These are phyloP conservation scores for Bothriochloa decipiens DNA, from an alignment of 176 grass and related monocot genomes.

Conservation along the genomic window DNA sequence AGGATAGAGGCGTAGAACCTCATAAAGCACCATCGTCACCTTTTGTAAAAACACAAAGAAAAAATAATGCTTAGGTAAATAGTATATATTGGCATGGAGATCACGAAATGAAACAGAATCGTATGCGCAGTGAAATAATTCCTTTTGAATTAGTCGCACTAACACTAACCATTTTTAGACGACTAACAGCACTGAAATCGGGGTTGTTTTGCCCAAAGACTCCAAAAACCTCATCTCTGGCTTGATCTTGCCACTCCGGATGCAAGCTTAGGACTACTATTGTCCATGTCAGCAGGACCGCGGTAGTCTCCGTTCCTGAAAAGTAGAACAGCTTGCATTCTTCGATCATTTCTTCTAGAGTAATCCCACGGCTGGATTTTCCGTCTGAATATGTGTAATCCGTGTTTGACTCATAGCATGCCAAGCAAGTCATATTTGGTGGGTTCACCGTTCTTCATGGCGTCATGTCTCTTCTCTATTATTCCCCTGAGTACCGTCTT, in stretches of 20 bases:
- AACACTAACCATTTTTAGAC: neutral
- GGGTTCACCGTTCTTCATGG: conserved; percentile 19
- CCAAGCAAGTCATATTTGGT: conserved; percentile 44
- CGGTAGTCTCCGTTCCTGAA: conserved; percentile 78
- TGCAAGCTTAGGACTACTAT: conserved; percentile 72
- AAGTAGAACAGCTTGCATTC: conserved; percentile 97
- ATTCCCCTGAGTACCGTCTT: conserved; percentile 45
- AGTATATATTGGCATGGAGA: too few species aligned
- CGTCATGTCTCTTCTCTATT: conserved; percentile 60
- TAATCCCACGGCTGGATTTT: conserved; percentile 38
- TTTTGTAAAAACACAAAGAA: conserved; percentile 2
- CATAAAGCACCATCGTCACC: conserved; percentile 80
- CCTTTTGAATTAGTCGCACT: neutral
- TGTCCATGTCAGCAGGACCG: conserved; percentile 79
- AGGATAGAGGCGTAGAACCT: conserved; percentile 77
- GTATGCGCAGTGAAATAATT: neutral
- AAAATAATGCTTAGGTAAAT: neutral
- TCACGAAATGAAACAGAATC: too few species aligned
- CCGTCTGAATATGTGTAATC: conserved; percentile 29
- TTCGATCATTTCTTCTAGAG: conserved; percentile 67
- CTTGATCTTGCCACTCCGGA: conserved; percentile 75
- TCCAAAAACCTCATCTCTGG: conserved; percentile 65
- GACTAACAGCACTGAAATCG: conserved; percentile 54
- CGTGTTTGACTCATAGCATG: conserved; percentile 70
- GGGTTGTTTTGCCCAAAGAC: conserved; percentile 47